Conservation (phyloP, 148 eudicot species). For the Silene latifolia region DNA sequence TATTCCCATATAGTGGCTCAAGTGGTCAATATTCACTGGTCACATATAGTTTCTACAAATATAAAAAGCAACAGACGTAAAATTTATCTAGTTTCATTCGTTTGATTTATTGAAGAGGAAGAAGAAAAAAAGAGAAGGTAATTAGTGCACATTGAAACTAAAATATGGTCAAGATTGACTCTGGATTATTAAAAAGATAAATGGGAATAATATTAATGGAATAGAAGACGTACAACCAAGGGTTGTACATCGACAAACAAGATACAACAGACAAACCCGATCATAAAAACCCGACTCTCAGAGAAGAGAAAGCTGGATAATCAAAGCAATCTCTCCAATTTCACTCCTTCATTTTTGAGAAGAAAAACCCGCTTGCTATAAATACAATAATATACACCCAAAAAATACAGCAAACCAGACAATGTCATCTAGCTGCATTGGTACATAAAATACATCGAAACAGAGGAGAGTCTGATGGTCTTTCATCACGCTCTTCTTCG, state of each 20-base stretch:
- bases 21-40: no score
- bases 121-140: no score
- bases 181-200: neutral
- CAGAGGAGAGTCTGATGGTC: slow-evolving; percentile 32
- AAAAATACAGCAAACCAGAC: slow-evolving; percentile 20
- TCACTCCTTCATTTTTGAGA: neutral
- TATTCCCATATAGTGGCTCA: no score
- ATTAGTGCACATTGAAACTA: no score
- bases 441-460: slow-evolving; percentile 90
- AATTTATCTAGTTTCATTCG: no score
- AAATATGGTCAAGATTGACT: no score
- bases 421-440: slow-evolving; percentile 73
- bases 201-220: neutral
- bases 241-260: slow-evolving; percentile 6
- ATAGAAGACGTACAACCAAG: neutral
- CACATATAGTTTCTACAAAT: no score
- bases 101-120: no score
- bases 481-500: slow-evolving; percentile 43
- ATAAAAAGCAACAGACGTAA: no score
- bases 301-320: slow-evolving; percentile 13
- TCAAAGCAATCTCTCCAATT: neutral
- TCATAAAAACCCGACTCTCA: slow-evolving; percentile 24
- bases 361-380: neutral
- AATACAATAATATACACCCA: slow-evolving; percentile 5
- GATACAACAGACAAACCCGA: slow-evolving; percentile 7